Percentiles rank a stretch among this genome's conserved stretches.
These are phyloP conservation scores for Xylariaceae sp. DNA, from an alignment of 2,329 filamentous ascomycete genomes.

Conservation along the genomic window DNA sequence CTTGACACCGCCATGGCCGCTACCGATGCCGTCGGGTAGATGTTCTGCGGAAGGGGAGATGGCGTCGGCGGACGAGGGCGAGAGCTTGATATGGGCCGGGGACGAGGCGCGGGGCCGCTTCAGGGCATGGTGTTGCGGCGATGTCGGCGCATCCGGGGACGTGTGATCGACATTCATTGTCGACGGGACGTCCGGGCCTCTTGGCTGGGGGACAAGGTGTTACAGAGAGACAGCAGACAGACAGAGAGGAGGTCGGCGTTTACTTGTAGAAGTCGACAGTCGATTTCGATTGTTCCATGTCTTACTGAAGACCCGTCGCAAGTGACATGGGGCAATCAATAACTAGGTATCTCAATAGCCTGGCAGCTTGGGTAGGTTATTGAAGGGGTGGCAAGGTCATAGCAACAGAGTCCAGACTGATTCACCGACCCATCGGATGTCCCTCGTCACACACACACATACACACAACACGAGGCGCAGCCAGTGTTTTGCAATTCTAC, in stretches of 20 bases:
- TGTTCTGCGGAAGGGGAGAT: constrained; percentile 29
- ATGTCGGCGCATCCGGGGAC: constrained; percentile 44
- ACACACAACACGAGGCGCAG: no score
- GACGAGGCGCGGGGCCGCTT: constrained; percentile 55
- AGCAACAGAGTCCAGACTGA: no score
- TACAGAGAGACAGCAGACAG: background rate
- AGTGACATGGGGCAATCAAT: no score
- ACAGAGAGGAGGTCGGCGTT: background rate
- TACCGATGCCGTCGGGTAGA: constrained; percentile 26
- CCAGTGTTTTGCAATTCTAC: no score
- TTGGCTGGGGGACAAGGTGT: no score
- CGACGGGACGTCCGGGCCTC: background rate
- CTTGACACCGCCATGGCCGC: constrained; percentile 33
- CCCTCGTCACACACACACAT: no score
- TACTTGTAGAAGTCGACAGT: background rate
- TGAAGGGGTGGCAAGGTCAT: no score
- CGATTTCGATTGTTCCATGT: background rate
- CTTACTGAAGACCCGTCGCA: background rate
- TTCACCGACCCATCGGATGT: no score
- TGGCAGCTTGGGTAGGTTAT: no score
- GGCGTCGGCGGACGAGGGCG: constrained; percentile 37
- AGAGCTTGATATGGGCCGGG: constrained; percentile 36
- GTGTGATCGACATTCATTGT: constrained; percentile 30
- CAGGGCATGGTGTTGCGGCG: constrained; percentile 45
- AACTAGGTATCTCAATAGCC: no score